A percentile compares a stretch with the other conserved stretches of the same genome.
Evolutionary conservation across 768 basidiomycete species (phyloP).

Genomic region (Leccinellum luteum): DNA sequence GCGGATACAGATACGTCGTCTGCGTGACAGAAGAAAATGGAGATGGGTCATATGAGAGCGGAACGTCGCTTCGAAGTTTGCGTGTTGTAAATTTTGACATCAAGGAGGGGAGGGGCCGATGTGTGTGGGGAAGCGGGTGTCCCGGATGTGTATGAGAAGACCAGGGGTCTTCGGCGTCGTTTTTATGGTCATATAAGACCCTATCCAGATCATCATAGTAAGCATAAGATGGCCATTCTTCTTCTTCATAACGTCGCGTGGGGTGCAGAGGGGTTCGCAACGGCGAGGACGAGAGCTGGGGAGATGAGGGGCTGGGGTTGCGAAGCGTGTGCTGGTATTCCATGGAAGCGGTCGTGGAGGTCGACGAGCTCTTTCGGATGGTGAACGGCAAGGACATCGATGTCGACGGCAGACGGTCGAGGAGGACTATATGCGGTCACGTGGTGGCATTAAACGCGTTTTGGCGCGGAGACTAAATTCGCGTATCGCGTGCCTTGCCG

Average conservation of each 20-base stretch:
- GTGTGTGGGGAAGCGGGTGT: not conserved
- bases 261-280: conserved; percentile 13
- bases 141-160: not conserved
- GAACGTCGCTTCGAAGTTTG: not conserved
- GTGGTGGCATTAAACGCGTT: conserved; percentile 33
- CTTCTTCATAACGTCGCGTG: conserved; percentile 3
- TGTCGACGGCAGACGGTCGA: conserved; percentile 24
- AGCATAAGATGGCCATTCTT: conserved; percentile 3
- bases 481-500: conserved; percentile 16
- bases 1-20: conserved; percentile 3
- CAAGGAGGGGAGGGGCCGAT: conserved; percentile 18
- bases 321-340: not conserved
- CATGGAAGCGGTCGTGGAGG: conserved; percentile 4
- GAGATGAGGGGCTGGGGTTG: conserved; percentile 13
- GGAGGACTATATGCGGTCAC: conserved; percentile 29
- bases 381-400: conserved; percentile 28
- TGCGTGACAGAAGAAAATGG: not conserved
- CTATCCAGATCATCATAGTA: not conserved
- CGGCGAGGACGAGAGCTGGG: conserved; percentile 21
- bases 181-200: not conserved
- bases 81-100: conserved; percentile 15
- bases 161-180: conserved; percentile 3
- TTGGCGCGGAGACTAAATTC: conserved; percentile 31
- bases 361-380: conserved; percentile 24
- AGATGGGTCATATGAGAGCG: not conserved